Base-by-base conservation (phyloP, 2,329 filamentous ascomycete species). In the Diaporthe sp. region DNA sequence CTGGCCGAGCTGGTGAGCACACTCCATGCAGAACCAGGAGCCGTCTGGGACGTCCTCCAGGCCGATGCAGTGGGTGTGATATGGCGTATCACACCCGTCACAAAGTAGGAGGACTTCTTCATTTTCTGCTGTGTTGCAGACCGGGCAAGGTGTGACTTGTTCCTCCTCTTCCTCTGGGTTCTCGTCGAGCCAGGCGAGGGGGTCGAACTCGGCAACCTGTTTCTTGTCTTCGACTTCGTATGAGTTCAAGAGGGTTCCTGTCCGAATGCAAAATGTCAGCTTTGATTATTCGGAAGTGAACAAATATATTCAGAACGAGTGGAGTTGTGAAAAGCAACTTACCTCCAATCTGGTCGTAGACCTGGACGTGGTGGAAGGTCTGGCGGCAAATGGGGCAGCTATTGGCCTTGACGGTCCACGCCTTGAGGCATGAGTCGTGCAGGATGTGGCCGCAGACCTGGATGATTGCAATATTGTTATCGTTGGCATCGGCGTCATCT, bases 371-470 rank as follows among this genome's bases (percentile, higher is more conserved):
- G 85, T 98, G 96, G 87, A 99, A 98, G 78, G 90, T 92, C 80
- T 95, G 94, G 79, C 97, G 94, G 86, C 97, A 99, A 84, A 99
- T 98, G 61, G 97, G 97, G 84, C 97, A 99, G 83, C 96, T 98
- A 85, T 98, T 99, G 78, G 97, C 96, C 84, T 97, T 94, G 85
- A 97, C 95, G 61, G 96, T 95, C 97, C 97, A 99, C 79, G 95
- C 95, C 80, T 94, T 94, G 79, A 99, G 90, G 84, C 97, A 99
- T 71, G 94, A 92, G 86, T 99, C 93, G 86, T 99, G 97, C 80
- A 99, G 89, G 80, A 96, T 91, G 87, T 99, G 97, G 75, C 95
- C 94, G 85, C 97, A 99, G 62, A 95, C 93, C 76, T 92, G 88
- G 68, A 93, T 90, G 73, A 89, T 85, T 55, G 92, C 91, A 77